Base-by-base conservation (phyloP, 805 yeast species). In the Suhomyces faveliae region DNA sequence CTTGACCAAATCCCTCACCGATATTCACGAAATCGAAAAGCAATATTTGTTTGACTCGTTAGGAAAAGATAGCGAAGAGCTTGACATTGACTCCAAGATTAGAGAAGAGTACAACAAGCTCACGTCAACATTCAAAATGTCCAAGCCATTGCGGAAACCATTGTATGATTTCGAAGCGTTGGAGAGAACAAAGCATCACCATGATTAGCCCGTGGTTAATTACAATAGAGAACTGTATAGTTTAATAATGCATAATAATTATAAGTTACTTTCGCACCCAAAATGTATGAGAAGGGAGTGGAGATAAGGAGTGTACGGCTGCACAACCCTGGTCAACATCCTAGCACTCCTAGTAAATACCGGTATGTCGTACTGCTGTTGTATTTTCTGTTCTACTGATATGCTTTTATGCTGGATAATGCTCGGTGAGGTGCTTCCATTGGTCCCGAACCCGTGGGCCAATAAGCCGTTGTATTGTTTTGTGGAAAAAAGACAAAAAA, bases 11-110 rank as follows among this genome's bases (percentile, higher is more conserved):
- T 37, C 46, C 10, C 40, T 45, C 35, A 57, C 60, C 10, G 56
- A 50, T 2, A 52, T 56, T 51, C 66, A 63, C 46, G 23, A 33
- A 11, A 37, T 48, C 12, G 69, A 64, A 42, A 47, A 42, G 7
- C 22, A 47, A 4, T 47, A 49, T 19, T 38, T 64, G 35, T 61
- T 64, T 41, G 51, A 50, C 27, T 22, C 25, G 13, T 15, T 23
- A 8, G 49, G 53, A 9, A 17, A 13, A 6, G 53, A 50, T 25
- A 40, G 27, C 42, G 29, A 15, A 9, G 38, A 22, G 13, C 38
- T 49, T 6, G 41, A 46, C 10, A 10, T n/a, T 10, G 40, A 46
- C 12, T n/a, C 19, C 12, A 30, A 23, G 3, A 12, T 24, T 19
- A 35, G 12, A 10, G 23, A 27, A n/a, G 42, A 39, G 12, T 51